phyloP scores from a whole-genome alignment of 768 basidiomycete genomes.

The Suillus ampliporus region DNA sequence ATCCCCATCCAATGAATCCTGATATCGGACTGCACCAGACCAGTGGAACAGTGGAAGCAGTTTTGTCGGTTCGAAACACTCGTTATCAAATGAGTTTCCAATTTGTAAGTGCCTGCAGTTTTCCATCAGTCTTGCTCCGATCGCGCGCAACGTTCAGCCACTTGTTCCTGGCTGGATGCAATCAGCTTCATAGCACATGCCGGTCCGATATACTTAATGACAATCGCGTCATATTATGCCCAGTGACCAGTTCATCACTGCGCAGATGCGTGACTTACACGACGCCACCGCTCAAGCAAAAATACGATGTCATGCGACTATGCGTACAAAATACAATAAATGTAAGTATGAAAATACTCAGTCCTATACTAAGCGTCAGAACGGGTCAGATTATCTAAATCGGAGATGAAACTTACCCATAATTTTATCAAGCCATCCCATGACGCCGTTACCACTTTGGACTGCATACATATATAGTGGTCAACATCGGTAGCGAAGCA shows the following conservation, averaged over 20 bases:
- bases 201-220: background rate
- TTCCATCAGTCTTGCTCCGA: background rate
- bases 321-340: background rate
- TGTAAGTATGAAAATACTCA: slow-evolving; percentile 23
- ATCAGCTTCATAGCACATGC: background rate
- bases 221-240: background rate
- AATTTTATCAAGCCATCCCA: slow-evolving; percentile 99
- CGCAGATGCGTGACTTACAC: background rate
- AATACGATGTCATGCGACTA: background rate
- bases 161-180: background rate
- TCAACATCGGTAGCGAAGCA: slow-evolving; percentile 15
- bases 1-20: too few species aligned
- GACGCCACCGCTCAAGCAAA: too few species aligned
- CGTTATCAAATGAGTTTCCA: background rate
- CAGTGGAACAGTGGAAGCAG: too few species aligned
- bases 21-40: too few species aligned
- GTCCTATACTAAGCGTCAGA: slow-evolving; percentile 32
- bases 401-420: slow-evolving; percentile 67
- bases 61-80: background rate
- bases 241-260: background rate
- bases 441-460: slow-evolving; percentile 94
- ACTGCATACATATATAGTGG: slow-evolving; percentile 52
- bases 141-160: background rate
- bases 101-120: background rate
- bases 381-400: background rate